These are phyloP conservation scores for Xylaria hypoxylon DNA, from an alignment of 2,329 filamentous ascomycete genomes.

Conservation along the genomic window DNA sequence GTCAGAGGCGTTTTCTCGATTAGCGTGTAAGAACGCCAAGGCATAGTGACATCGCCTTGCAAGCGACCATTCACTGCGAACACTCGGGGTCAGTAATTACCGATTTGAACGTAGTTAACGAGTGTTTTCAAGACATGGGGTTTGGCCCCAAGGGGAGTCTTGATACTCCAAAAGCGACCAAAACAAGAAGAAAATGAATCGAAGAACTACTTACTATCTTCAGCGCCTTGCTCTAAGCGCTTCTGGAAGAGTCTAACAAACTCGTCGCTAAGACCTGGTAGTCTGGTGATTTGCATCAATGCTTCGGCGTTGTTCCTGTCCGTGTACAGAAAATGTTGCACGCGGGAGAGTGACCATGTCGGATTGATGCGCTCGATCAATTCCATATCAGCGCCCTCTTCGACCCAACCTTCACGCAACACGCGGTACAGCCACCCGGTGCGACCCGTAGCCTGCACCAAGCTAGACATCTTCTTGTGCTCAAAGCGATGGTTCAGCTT, in stretches of 20 bases:
- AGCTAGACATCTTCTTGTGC: conserved; percentile 68
- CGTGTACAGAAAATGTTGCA: conserved; percentile 71
- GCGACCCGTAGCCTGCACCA: conserved; percentile 65
- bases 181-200: too few species aligned
- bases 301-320: conserved; percentile 63
- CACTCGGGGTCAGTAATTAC: too few species aligned
- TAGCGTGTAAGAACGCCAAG: conserved; percentile 61
- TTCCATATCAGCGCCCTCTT: conserved; percentile 65
- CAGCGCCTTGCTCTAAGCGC: conserved; percentile 60
- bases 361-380: conserved; percentile 67
- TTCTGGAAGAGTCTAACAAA: conserved; percentile 59
- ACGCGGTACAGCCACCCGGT: conserved; percentile 76
- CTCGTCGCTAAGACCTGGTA: conserved; percentile 63
- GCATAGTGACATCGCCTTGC: conserved; percentile 45
- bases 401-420: conserved; percentile 64
- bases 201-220: conserved; percentile 41
- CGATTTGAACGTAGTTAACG: too few species aligned
- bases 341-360: conserved; percentile 68
- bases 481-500: conserved; percentile 76
- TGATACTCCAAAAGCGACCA: too few species aligned
- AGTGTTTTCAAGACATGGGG: too few species aligned
- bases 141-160: too few species aligned
- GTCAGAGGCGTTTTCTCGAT: conserved; percentile 64
- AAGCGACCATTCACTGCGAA: conserved; percentile 40
- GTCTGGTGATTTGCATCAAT: conserved; percentile 61